phyloP scores from a whole-genome alignment of 2,329 filamentous ascomycete genomes.

The Monilinia fructigena region DNA sequence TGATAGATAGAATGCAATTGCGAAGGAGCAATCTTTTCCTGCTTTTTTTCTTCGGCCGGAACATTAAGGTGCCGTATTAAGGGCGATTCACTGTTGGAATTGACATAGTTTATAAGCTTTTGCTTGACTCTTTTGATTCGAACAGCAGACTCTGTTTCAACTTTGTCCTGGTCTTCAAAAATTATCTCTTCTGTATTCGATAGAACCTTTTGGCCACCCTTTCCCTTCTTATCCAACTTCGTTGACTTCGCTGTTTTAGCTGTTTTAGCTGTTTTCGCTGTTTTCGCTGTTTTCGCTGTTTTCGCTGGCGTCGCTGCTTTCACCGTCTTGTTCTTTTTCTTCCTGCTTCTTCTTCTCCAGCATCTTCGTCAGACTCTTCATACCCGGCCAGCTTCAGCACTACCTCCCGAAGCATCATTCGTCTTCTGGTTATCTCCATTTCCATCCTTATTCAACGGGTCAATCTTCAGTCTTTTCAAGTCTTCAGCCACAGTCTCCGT shows the following conservation, averaged over 20 bases:
- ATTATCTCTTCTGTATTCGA: too few species aligned
- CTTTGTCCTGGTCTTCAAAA: background rate
- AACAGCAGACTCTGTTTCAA: constrained; percentile 4
- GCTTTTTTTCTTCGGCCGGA: background rate
- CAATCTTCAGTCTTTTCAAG: background rate
- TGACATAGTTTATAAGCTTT: constrained; percentile 16
- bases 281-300: too few species aligned
- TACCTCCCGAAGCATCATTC: background rate
- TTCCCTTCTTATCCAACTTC: too few species aligned
- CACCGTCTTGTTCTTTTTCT: too few species aligned
- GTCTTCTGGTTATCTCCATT: background rate
- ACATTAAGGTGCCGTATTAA: background rate
- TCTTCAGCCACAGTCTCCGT: background rate
- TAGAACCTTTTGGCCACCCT: too few species aligned
- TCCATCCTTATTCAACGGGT: background rate
- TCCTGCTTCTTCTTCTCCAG: background rate
- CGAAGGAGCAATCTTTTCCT: constrained; percentile 17
- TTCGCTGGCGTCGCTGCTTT: background rate
- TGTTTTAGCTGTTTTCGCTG: too few species aligned
- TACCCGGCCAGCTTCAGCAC: background rate
- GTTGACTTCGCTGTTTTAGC: background rate
- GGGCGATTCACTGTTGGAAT: background rate
- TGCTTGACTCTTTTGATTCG: constrained; percentile 18
- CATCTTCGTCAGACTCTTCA: background rate
- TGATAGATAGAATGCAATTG: constrained; percentile 20